Evolutionary conservation across 2,329 filamentous ascomycete genomes (phyloP), one percentile per base, ranked within the genome.

Genomic region (Colletotrichum caudatum): DNA sequence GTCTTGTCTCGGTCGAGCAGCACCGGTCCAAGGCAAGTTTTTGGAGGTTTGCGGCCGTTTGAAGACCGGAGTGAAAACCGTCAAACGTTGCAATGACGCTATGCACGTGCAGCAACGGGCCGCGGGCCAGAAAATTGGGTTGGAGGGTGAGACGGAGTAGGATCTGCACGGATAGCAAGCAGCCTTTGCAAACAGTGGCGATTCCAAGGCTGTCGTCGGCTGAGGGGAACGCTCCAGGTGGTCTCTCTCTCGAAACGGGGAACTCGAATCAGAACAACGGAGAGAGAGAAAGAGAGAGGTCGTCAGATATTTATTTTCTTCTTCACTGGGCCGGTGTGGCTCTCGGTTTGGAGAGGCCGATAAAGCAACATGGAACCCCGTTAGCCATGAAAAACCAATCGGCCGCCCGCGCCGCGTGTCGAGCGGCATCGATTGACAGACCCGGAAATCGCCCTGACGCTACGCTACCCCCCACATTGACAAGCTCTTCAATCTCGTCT

Each of bases 281-380:
- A 69, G 58, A 29, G 26, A 29, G 29, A 29, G 68, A 69, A 53
- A 29, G 26, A 29, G 29, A 29, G 60, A 54, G 18, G 23, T 64
- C 33, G 69, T 18, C 48, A 33, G 66, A 53, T 72, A 72, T 72
- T 71, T 72, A 72, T 72, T 66, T 62, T 26, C 29, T 62, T 26
- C 29, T 23, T 50, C 9, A 5, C 41, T 51, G n/a, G 51, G 64
- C 60, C 46, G 66, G 54, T 46, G 59, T 65, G 60, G 69, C 53
- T 69, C 46, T 33, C 7, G 46, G 59, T 48, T 41, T 64, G 54
- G 60, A n/a, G 66, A 72, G 57, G 33, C 51, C 62, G 66, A 66
- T 71, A 71, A 65, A 57, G 58, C 18, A 51, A 16, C 26, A 64
- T 14, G 41, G 26, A 41, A 39, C 60, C 50, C 51, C 50, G 48